Conservation (phyloP, 306 rosid species). For the Castanea mollissima region DNA sequence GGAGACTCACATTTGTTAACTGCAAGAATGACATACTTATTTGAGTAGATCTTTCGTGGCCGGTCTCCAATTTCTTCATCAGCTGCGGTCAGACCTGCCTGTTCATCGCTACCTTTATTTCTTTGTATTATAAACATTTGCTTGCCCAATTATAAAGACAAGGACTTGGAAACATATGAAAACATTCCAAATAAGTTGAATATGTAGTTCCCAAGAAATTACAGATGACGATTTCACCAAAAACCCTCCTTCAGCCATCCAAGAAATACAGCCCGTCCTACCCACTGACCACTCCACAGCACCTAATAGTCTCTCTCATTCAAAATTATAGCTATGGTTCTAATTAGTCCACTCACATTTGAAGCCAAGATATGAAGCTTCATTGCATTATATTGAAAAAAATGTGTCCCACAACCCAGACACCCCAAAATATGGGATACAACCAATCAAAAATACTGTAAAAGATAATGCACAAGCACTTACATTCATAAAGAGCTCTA, state of each 20-base stretch:
- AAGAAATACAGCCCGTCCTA: too few species aligned
- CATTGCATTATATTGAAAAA: too few species aligned
- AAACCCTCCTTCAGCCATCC: too few species aligned
- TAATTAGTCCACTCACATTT: neutral
- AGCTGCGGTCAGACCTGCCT: conserved; percentile 94
- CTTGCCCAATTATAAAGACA: neutral
- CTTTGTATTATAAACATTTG: conserved; percentile 15
- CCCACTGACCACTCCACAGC: neutral
- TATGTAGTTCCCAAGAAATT: too few species aligned
- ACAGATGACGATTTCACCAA: too few species aligned
- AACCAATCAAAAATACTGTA: too few species aligned
- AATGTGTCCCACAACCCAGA: too few species aligned
- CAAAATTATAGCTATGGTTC: neutral
- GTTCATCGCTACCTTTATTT: conserved; percentile 37
- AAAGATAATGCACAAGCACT: too few species aligned
- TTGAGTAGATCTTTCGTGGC: conserved; percentile 81
- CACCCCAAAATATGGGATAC: too few species aligned
- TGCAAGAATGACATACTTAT: conserved; percentile 73
- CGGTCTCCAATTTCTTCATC: conserved; percentile 91
- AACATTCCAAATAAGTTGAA: neutral
- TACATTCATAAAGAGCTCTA: too few species aligned
- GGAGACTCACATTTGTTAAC: conserved; percentile 99
- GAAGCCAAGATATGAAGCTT: neutral
- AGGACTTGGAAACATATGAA: neutral
- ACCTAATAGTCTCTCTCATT: neutral